These are phyloP conservation scores for Fonsecaea monophora DNA, from an alignment of 2,329 filamentous ascomycete species.

Conservation along the genomic window DNA sequence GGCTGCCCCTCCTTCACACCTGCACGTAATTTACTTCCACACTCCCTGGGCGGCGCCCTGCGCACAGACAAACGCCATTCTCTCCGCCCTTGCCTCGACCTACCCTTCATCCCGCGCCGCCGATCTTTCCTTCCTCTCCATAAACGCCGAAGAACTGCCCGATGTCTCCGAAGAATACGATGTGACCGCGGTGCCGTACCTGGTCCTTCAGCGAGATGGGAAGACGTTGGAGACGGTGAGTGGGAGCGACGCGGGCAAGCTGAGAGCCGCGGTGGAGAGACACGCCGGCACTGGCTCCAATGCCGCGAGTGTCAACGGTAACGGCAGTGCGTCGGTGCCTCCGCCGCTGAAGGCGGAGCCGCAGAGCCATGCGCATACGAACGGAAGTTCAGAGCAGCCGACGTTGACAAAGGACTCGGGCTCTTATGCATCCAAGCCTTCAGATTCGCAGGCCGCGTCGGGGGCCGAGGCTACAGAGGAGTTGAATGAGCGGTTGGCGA, in stretches of 20 bases:
- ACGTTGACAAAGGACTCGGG: slow-evolving; percentile 48
- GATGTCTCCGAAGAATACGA: slow-evolving; percentile 93
- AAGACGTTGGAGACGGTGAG: slow-evolving; percentile 83
- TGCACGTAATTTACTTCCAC: slow-evolving; percentile 91
- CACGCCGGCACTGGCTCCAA: slow-evolving; percentile 65
- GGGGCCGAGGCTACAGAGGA: slow-evolving; percentile 77
- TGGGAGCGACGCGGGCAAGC: slow-evolving; percentile 85
- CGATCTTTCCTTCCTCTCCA: slow-evolving; percentile 79
- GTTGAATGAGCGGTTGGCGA: slow-evolving; percentile 76
- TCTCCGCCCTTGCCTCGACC: slow-evolving; percentile 83
- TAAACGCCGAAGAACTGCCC: slow-evolving; percentile 93
- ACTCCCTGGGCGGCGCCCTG: slow-evolving; percentile 96
- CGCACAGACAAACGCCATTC: slow-evolving; percentile 87
- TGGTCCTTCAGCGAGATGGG: slow-evolving; percentile 79
- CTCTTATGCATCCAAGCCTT: slow-evolving; percentile 53
- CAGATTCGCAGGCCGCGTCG: slow-evolving; percentile 54
- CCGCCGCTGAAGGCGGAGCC: slow-evolving; percentile 51
- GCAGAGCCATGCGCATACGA: slow-evolving; percentile 38
- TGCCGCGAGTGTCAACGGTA: slow-evolving; percentile 34
- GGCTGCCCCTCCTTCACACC: slow-evolving; percentile 70
- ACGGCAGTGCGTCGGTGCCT: slow-evolving; percentile 47
- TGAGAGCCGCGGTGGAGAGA: slow-evolving; percentile 83
- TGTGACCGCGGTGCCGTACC: slow-evolving; percentile 90
- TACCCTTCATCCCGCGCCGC: slow-evolving; percentile 68
- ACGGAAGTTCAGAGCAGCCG: slow-evolving; percentile 40